Base-by-base conservation (phyloP, 805 yeast species). In the Pichia kluyveri region DNA sequence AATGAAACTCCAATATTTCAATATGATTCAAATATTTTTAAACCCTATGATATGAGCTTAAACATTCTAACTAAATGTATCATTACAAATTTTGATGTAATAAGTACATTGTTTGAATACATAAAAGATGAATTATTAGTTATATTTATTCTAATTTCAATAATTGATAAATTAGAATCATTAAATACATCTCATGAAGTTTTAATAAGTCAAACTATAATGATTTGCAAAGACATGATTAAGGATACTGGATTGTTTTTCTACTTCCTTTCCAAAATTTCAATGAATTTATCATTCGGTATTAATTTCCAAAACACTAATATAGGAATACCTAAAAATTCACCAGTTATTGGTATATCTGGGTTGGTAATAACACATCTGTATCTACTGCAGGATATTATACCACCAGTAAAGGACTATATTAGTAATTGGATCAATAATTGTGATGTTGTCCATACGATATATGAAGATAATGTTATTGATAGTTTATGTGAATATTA, bases 401-500 rank as follows among this genome's bases (percentile, higher is more conserved):
- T 34, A 8, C 2, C 9, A 7, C 17, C 17, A 2, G 17, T 15
- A 4, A 15, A 34, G 3, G 17, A 15, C 1, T 10, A 14, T 15
- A 14, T 34, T 14, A 14, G 1, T 14, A 15, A 34, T 34, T 34
- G 37, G 37, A 14, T 32, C 8, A 15, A 12, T 8, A 14, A 3
- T 32, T 9, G n/a, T 12, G 15, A 7, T 15, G 15, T 32, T 12
- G n/a, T 7, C 2, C n/a, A 34, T 34, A 8, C 9, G 8, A 42
- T 48, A 0, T 60, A 60, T 50, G 76, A 72, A 46, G 43, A 53
- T 26, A 60, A 60, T 5, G 60, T 73, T 15, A 42, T 69, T 19
- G 41, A 45, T 34, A 34, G 17, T 34, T 14, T 34, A 12, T 34
- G 37, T 34, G 17, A 34, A 6, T 34, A 14, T 34, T 34, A 14